phyloP scores from a whole-genome alignment of 208 protist species.

The Crithidia bombi region DNA sequence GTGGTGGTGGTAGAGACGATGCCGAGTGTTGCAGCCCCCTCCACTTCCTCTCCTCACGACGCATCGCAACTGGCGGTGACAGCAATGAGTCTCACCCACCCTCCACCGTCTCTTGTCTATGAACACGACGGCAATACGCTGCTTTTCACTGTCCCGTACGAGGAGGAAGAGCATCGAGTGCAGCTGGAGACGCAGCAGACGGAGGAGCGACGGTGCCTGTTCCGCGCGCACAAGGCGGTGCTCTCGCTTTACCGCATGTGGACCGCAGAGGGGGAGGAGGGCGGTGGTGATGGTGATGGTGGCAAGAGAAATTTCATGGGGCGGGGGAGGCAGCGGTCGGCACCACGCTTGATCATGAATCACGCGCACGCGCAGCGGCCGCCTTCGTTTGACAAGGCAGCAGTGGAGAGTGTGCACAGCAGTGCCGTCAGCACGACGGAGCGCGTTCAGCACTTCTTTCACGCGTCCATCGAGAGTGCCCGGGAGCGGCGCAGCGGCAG shows the following conservation, averaged over 20 bases:
- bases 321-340: background rate
- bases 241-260: constrained; percentile 39
- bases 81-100: background rate
- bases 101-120: background rate
- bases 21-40: background rate
- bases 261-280: constrained; percentile 14
- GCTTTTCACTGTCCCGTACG: constrained; percentile 22
- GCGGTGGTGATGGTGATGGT: too few relatives aligned
- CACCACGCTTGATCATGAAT: constrained; percentile 1
- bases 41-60: background rate
- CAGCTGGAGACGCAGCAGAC: constrained; percentile 32
- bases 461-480: constrained; percentile 17
- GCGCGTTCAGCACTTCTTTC: constrained; percentile 20
- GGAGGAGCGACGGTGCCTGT: constrained; percentile 41
- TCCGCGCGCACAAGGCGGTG: constrained; percentile 32
- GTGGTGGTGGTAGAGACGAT: constrained; percentile 1
- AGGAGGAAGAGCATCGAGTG: constrained; percentile 42
- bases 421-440: constrained; percentile 6
- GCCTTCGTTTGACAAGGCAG: background rate
- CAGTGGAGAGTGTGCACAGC: constrained; percentile 10
- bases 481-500: constrained; percentile 22
- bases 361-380: background rate
- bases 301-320: background rate
- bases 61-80: background rate
- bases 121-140: background rate